Conservation (phyloP, 352 stramenopile species). For the Phytopythium cucurbitacearum region DNA sequence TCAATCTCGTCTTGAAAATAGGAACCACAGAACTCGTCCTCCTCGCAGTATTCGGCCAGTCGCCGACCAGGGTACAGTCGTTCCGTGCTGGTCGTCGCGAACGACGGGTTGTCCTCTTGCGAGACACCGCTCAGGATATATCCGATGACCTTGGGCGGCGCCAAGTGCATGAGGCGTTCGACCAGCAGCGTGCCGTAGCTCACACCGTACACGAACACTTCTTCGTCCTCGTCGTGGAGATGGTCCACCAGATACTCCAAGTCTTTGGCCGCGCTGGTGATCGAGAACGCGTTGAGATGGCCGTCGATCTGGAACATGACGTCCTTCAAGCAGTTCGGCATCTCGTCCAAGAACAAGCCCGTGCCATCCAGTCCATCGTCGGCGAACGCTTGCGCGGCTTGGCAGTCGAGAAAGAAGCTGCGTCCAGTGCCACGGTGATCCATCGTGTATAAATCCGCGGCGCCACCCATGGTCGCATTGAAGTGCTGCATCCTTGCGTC, state of each 20-base stretch:
- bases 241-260: slow-evolving; percentile 16
- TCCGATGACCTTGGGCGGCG: slow-evolving; percentile 15
- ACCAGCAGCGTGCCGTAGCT: slow-evolving; percentile 29
- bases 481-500: not conserved
- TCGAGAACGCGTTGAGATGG: slow-evolving; percentile 30
- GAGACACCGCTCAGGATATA: slow-evolving; percentile 27
- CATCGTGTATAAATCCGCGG: slow-evolving; percentile 35
- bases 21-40: slow-evolving; percentile 1
- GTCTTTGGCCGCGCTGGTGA: slow-evolving; percentile 38
- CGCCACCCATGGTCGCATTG: not conserved
- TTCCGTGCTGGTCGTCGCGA: not conserved
- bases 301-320: slow-evolving; percentile 32
- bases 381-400: slow-evolving; percentile 27
- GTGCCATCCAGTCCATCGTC: slow-evolving; percentile 13
- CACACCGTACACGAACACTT: slow-evolving; percentile 26
- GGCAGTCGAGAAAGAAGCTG: slow-evolving; percentile 33
- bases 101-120: slow-evolving; percentile 1
- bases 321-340: slow-evolving; percentile 26
- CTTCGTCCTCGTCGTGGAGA: slow-evolving; percentile 7
- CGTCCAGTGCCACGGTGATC: slow-evolving; percentile 50
- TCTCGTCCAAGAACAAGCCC: slow-evolving; percentile 15
- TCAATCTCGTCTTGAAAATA: slow-evolving; percentile 1
- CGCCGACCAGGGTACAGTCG: not conserved
- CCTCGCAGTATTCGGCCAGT: not conserved
- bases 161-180: slow-evolving; percentile 29